Conservation (phyloP, 139 green algal genomes). For the Asterochloris erici region DNA sequence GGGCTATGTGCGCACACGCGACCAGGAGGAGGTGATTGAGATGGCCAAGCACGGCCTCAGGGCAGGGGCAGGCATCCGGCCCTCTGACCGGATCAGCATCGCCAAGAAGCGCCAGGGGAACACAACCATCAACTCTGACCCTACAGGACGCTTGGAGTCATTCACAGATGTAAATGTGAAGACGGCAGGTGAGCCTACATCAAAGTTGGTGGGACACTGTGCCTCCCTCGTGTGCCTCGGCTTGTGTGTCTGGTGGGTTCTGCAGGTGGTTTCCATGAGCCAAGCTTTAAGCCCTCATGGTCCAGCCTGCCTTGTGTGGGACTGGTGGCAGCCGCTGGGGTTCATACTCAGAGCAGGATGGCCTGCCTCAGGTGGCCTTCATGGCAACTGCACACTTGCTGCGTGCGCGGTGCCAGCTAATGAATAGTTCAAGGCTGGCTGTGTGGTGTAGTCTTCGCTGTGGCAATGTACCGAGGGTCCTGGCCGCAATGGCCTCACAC, state of each 20-base stretch:
- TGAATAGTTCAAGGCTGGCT: too few species aligned
- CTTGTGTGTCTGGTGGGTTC: background rate
- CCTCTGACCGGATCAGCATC: slow-evolving; percentile 7
- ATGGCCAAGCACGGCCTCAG: slow-evolving; percentile 81
- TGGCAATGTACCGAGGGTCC: too few species aligned
- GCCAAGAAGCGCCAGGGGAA: slow-evolving; percentile 42
- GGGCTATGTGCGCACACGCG: slow-evolving; percentile 74
- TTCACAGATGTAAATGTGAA: slow-evolving; percentile 79
- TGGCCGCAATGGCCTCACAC: too few species aligned
- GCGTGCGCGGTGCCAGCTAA: too few species aligned
- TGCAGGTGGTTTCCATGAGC: slow-evolving; percentile 3
- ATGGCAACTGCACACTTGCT: too few species aligned
- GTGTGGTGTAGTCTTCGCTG: too few species aligned
- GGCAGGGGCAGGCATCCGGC: slow-evolving; percentile 21
- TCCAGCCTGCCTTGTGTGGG: too few species aligned
- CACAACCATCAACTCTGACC: slow-evolving; percentile 47
- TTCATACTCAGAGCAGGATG: too few species aligned
- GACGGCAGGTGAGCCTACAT: background rate
- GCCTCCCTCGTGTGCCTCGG: background rate
- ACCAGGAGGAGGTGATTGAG: slow-evolving; percentile 77
- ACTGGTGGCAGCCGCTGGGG: too few species aligned
- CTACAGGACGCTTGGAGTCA: slow-evolving; percentile 35
- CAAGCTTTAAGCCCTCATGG: background rate
- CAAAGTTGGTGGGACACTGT: background rate
- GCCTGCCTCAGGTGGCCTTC: too few species aligned